Evolutionary conservation across 495 filamentous ascomycete genomes (phyloP).

Genomic region (Podospora conica): DNA sequence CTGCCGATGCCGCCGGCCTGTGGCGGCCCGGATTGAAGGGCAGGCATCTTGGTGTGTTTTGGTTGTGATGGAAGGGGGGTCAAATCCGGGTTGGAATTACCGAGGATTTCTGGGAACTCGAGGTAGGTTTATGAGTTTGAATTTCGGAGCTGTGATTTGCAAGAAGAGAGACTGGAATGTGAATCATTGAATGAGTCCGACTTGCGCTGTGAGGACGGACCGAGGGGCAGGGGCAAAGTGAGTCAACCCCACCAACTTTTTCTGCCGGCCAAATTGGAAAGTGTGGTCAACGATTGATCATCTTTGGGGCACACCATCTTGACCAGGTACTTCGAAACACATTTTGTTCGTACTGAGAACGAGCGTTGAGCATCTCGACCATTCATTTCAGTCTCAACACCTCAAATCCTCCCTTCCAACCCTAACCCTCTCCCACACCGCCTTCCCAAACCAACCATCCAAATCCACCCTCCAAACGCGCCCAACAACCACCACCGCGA

Average conservation of each 20-base stretch:
- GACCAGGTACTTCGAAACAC: no score
- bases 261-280: constrained; percentile 8
- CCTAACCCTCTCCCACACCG: not conserved
- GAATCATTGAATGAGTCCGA: not conserved
- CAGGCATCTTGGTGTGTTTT: constrained; percentile 17
- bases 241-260: constrained; percentile 7
- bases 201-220: not conserved
- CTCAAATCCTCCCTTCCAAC: not conserved
- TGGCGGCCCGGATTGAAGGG: constrained; percentile 17
- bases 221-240: not conserved
- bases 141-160: not conserved
- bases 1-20: constrained; percentile 6
- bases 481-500: not conserved
- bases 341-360: not conserved
- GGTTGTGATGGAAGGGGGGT: not conserved
- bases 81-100: not conserved
- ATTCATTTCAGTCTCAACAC: not conserved
- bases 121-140: not conserved
- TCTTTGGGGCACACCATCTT: no score
- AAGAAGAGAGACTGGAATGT: not conserved
- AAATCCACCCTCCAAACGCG: not conserved
- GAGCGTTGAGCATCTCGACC: not conserved
- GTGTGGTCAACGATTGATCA: not conserved
- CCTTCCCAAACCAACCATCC: not conserved
- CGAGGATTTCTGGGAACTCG: not conserved